Base-by-base conservation (phyloP, 306 rosid genomes). In the Arachis stenosperma region DNA sequence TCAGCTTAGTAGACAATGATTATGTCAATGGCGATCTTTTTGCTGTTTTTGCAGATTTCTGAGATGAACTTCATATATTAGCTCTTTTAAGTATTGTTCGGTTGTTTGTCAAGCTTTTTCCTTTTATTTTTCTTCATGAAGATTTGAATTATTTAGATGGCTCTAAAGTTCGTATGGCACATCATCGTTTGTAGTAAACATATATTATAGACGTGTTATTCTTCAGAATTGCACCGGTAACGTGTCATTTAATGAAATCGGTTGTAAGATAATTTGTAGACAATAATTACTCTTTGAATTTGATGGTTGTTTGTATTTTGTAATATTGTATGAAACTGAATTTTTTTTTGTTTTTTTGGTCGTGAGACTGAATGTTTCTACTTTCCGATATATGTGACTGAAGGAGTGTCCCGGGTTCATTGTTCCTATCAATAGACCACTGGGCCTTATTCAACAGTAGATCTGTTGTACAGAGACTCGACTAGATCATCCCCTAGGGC, bases 1-100 rank as follows among this genome's bases (percentile, higher is more conserved):
- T 89, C 73, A 91, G 99, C 86, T 85, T 94, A 95, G 97, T 94
- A 3, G 99, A 94, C 78, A 89, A 94, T 62, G 95, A 94, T 70
- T 91, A 85, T 79, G 9, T 85, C 78, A 64, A 83, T 51, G 92
- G 89, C 36, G 92, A 89, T 78, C 82, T 91, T 61, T 91, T 94
- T 46, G 78, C 89, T 6, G 87, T 74, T 75, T 88, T 91, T 69
- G 87, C 83, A 29, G 91, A 83, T 53, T 30, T 87, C 84, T 91
- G 81, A 91, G 3, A 14, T 8, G 67, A 76, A 73, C 70, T 37
- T 47, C 8, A 33, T 47, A 33, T 58, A 60, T 37, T 62, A 48
- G 65, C 72, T 43, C 61, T 52, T 78, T 67, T 67, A 53, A 40
- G 14, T 11, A 61, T 33, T 53, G 6, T 80, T 75, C 42, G 67